Evolutionary conservation across 2,329 filamentous ascomycete genomes (phyloP).

Genomic region (Pseudogymnoascus sp.): DNA sequence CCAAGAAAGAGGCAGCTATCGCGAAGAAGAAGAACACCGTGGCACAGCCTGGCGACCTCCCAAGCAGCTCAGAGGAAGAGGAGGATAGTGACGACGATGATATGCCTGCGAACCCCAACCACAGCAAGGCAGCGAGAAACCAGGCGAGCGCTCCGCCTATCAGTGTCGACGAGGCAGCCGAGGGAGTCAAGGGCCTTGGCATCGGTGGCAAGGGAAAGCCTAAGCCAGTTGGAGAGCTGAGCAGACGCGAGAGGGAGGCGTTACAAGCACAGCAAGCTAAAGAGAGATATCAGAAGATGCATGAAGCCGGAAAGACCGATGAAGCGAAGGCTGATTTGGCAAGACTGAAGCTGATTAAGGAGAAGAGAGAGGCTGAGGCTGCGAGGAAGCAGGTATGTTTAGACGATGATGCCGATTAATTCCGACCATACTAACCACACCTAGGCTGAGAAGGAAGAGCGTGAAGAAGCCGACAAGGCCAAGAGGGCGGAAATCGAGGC

Average conservation of each 20-base stretch:
- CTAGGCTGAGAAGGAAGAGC: conserved; percentile 33
- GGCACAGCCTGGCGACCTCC: conserved; percentile 79
- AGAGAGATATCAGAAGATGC: conserved; percentile 84
- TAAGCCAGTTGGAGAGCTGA: conserved; percentile 45
- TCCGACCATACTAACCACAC: conserved; percentile 17
- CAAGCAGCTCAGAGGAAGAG: conserved; percentile 58
- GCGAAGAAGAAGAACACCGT: conserved; percentile 62
- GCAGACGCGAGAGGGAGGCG: conserved; percentile 65
- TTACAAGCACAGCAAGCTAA: conserved; percentile 80
- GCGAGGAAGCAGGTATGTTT: conserved; percentile 68
- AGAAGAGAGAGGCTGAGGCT: conserved; percentile 78
- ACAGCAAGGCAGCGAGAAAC: conserved; percentile 65
- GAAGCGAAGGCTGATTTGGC: conserved; percentile 87
- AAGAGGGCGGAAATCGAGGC: conserved; percentile 41
- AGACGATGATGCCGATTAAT: conserved; percentile 14
- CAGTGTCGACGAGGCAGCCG: conserved; percentile 43
- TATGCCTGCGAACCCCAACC: conserved; percentile 87
- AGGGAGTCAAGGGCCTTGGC: conserved; percentile 48
- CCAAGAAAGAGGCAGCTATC: conserved; percentile 82
- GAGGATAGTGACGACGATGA: conserved; percentile 48
- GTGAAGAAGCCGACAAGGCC: conserved; percentile 31
- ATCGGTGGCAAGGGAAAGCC: conserved; percentile 36
- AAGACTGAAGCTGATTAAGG: conserved; percentile 69
- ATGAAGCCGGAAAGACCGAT: conserved; percentile 93
- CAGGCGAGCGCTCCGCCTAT: conserved; percentile 39